These are phyloP conservation scores for Pythium pectinolyticum DNA, from an alignment of 352 stramenopile species.

Conservation along the genomic window DNA sequence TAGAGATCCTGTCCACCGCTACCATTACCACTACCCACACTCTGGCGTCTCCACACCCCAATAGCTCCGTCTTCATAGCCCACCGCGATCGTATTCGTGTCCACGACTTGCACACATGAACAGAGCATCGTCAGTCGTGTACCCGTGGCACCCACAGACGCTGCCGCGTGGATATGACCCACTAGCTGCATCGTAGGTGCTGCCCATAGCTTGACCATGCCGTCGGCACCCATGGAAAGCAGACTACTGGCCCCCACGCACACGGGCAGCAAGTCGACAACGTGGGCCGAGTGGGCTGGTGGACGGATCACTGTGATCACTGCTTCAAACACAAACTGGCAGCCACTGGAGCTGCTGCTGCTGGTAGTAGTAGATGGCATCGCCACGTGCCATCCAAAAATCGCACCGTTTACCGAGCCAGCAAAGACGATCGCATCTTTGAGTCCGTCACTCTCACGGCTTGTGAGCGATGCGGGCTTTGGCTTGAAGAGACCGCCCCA, in stretches of 20 bases:
- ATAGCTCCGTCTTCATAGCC: constrained; percentile 63
- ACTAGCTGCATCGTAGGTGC: constrained; percentile 38
- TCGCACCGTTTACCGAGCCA: constrained; percentile 15
- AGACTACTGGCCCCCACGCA: constrained; percentile 6
- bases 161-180: constrained; percentile 40
- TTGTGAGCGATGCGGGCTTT: neutral
- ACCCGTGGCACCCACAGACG: constrained; percentile 14
- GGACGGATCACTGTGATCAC: neutral
- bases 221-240: constrained; percentile 49
- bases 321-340: constrained; percentile 19
- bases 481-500: constrained; percentile 23
- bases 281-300: constrained; percentile 47
- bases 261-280: constrained; percentile 31
- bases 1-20: constrained; percentile 16
- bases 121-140: constrained; percentile 30
- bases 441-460: neutral
- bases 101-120: constrained; percentile 42
- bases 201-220: constrained; percentile 65
- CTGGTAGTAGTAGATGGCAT: neutral
- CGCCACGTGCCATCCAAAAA: constrained; percentile 17
- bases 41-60: constrained; percentile 36
- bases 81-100: constrained; percentile 19
- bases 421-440: constrained; percentile 3
- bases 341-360: neutral
- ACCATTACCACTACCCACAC: too few relatives aligned